Conservation (phyloP, 1,284 basidiomycete species). For the Rhodotorula sp. region DNA sequence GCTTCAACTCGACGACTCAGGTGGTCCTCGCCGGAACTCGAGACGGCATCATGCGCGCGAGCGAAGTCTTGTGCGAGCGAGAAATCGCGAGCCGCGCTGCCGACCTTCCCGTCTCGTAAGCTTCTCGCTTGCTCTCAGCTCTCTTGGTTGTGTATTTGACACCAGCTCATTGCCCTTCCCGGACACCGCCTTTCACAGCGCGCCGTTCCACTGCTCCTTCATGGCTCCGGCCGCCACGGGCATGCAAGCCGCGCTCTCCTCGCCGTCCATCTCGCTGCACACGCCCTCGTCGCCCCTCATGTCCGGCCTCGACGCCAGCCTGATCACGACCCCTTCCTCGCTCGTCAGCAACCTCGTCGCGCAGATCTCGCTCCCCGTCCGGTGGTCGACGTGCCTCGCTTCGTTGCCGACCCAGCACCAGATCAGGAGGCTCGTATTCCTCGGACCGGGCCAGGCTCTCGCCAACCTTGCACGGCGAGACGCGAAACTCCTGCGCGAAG, state of each 20-base stretch:
- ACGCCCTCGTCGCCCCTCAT: conserved; percentile 43
- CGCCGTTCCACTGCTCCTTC: conserved; percentile 47
- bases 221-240: conserved; percentile 46
- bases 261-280: conserved; percentile 24
- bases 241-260: conserved; percentile 44
- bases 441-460: conserved; percentile 47
- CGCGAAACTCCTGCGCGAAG: conserved; percentile 15
- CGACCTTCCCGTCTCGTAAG: conserved; percentile 48
- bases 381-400: conserved; percentile 44
- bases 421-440: conserved; percentile 41
- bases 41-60: conserved; percentile 45
- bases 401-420: conserved; percentile 27
- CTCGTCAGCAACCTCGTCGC: conserved; percentile 43
- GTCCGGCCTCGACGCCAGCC: conserved; percentile 40
- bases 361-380: conserved; percentile 45
- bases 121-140: background rate
- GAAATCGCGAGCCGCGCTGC: conserved; percentile 46
- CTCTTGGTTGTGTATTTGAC: too few species aligned
- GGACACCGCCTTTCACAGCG: conserved; percentile 19
- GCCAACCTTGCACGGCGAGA: conserved; percentile 46
- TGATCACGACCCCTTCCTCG: conserved; percentile 38
- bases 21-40: conserved; percentile 45
- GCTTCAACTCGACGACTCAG: conserved; percentile 46
- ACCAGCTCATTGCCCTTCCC: too few species aligned
- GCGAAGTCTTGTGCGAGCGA: conserved; percentile 40